A percentile compares a stretch with the other conserved stretches of the same genome.
These are phyloP conservation scores for Prunus yedoensis DNA, from an alignment of 331 rosid genomes.

Conservation along the genomic window DNA sequence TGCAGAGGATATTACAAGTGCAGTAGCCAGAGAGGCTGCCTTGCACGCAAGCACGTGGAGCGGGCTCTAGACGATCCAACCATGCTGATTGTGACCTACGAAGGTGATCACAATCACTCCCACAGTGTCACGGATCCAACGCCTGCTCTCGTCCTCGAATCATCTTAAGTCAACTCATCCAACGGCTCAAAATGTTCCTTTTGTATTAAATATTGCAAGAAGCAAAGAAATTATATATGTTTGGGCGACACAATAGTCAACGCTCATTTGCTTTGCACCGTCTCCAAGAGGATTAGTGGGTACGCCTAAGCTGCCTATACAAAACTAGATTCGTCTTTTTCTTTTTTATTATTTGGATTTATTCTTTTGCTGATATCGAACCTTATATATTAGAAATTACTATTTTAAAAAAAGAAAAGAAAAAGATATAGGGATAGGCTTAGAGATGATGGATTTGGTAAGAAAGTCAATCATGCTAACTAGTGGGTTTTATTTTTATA, in stretches of 20 bases:
- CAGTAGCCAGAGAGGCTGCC: conserved; percentile 74
- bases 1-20: conserved; percentile 88
- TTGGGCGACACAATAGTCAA: conserved; percentile 25
- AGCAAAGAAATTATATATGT: not conserved
- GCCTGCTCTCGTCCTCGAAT: conserved; percentile 43
- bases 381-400: not conserved
- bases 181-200: not conserved
- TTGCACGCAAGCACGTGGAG: conserved; percentile 88
- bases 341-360: conserved; percentile 3
- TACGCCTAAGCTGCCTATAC: conserved; percentile 9
- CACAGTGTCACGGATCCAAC: conserved; percentile 39
- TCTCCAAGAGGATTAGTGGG: conserved; percentile 40
- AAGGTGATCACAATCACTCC: conserved; percentile 77
- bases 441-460: conserved; percentile 37
- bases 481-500: conserved; percentile 16
- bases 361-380: conserved; percentile 2
- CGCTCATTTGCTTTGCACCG: conserved; percentile 23
- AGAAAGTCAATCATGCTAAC: conserved; percentile 32
- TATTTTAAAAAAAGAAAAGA: too few relatives aligned
- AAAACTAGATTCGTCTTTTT: conserved; percentile 24
- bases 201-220: conserved; percentile 1
- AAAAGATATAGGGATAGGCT: conserved; percentile 15
- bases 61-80: conserved; percentile 75
- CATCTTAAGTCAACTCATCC: conserved; percentile 46
- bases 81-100: conserved; percentile 84